These are phyloP conservation scores for Lichenothelia convexa DNA, from an alignment of 495 filamentous ascomycete genomes.

Conservation along the genomic window DNA sequence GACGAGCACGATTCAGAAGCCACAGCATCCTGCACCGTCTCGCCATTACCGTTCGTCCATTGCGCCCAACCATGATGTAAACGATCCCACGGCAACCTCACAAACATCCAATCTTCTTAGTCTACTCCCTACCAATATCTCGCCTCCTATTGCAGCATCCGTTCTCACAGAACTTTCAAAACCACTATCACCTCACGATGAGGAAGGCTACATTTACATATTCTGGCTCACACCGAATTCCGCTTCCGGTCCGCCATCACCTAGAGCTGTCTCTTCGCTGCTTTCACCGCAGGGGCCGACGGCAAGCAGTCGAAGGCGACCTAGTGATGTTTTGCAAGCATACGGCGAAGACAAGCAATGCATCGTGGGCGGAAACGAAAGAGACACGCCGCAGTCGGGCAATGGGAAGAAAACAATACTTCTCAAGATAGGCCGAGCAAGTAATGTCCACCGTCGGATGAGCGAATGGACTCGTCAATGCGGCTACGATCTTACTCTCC, in stretches of 20 bases:
- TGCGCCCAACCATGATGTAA: slow-evolving; percentile 9
- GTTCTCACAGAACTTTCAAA: slow-evolving; percentile 65
- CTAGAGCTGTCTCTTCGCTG: slow-evolving; percentile 31
- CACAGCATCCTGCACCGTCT: no score
- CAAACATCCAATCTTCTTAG: slow-evolving; percentile 33
- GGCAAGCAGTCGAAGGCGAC: slow-evolving; percentile 6
- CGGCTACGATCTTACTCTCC: slow-evolving; percentile 64
- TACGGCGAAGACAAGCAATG: no score
- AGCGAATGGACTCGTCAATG: slow-evolving; percentile 91
- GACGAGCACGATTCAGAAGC: no score
- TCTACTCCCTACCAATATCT: slow-evolving; percentile 44
- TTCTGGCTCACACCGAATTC: slow-evolving; percentile 55
- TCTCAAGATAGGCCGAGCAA: slow-evolving; percentile 82
- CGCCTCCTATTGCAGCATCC: slow-evolving; percentile 43
- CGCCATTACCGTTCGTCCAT: background rate
- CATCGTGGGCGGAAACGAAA: no score
- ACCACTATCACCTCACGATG: slow-evolving; percentile 58
- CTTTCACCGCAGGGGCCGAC: slow-evolving; percentile 30
- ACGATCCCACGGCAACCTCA: slow-evolving; percentile 17
- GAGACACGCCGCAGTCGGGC: no score
- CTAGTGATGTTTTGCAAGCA: background rate
- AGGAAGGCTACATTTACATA: slow-evolving; percentile 92
- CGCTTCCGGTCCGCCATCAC: slow-evolving; percentile 4
- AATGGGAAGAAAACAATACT: slow-evolving; percentile 38
- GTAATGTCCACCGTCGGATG: slow-evolving; percentile 76